Conservation (phyloP, 768 basidiomycete species). For the Pleurotus cornucopiae region DNA sequence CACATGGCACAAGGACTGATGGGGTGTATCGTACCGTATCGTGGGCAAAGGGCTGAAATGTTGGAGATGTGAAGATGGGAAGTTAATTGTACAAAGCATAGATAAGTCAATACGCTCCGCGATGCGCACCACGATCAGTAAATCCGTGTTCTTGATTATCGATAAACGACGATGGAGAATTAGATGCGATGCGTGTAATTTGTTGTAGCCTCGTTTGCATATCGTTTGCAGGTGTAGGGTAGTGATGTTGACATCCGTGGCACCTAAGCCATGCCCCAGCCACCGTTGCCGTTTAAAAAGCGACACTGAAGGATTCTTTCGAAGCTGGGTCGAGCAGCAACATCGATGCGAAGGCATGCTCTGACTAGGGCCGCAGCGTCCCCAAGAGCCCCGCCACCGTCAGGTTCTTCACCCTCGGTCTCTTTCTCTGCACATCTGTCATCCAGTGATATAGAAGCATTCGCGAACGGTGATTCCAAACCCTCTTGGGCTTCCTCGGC, state of each 20-base stretch:
- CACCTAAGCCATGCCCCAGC: constrained; percentile 50
- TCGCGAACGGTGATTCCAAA: constrained; percentile 69
- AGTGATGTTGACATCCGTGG: constrained; percentile 13
- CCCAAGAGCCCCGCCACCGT: constrained; percentile 79
- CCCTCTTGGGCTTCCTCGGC: constrained; percentile 90
- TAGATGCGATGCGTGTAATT: no score
- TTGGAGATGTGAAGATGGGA: constrained; percentile 4
- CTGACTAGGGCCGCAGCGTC: constrained; percentile 84
- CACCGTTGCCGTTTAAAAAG: constrained; percentile 74
- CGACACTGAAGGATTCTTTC: constrained; percentile 75
- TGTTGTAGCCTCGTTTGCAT: no score
- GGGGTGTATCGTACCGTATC: background rate
- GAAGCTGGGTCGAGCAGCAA: constrained; percentile 78
- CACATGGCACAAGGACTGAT: constrained; percentile 7
- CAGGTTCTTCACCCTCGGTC: constrained; percentile 68
- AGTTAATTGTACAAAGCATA: background rate
- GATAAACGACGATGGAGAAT: background rate
- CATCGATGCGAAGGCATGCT: constrained; percentile 80
- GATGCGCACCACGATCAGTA: background rate
- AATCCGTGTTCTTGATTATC: constrained; percentile 2
- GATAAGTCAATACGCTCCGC: background rate
- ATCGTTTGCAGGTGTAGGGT: no score
- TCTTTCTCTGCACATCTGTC: constrained; percentile 78
- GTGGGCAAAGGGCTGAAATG: constrained; percentile 9
- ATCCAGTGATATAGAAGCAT: constrained; percentile 71